Base-by-base conservation (phyloP, 2,329 filamentous ascomycete genomes). In the Colletotrichum incanum region DNA sequence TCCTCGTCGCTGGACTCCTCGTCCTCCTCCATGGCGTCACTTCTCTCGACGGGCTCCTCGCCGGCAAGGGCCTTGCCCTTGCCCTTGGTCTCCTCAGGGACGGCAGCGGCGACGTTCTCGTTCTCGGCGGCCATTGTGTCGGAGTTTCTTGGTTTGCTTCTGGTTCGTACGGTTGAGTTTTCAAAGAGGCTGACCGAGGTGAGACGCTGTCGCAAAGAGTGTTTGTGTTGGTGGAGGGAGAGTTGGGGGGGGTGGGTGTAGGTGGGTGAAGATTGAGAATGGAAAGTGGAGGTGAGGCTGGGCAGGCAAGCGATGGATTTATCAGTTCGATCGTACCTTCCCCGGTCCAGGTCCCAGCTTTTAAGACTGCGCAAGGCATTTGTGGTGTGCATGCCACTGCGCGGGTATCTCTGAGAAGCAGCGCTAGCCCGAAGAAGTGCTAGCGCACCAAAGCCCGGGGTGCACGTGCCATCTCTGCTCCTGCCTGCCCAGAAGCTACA, bases 61-160 rank as follows among this genome's bases (percentile, higher is more conserved):
- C 85, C 80, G 61, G 90, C 89, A 50, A 85, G 80, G 50, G 90
- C 92, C 88, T 98, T 98, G 86, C 94, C 94, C 88, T 98, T 98
- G 84, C 94, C 94, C 89, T 97, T 97, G 82, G 87, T 85, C 78
- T 90, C 87, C 74, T 88, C 81, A 74, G 81, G 79, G 77, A 80
- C 77, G 75, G 78, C 80, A 74, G 81, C 80, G 64, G 77, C 74
- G 74, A 85, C 86, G 76, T 84, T 79, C 75, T 83, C 83, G 83
- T 87, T 88, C 76, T 86, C 83, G 78, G 80, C 79, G 75, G 87
- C 82, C 87, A 90, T 88, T 79, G 76, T 80, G 79, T 76, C 14
- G n/a, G 43, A 23, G 23, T 39, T 28, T 18, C 7, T 31, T 4
- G 34, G 54, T 31, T 54, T 18, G 26, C 39, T n/a, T 7, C 2